Evolutionary conservation across 495 filamentous ascomycete species (phyloP).

Genomic region (Podospora anserina): DNA sequence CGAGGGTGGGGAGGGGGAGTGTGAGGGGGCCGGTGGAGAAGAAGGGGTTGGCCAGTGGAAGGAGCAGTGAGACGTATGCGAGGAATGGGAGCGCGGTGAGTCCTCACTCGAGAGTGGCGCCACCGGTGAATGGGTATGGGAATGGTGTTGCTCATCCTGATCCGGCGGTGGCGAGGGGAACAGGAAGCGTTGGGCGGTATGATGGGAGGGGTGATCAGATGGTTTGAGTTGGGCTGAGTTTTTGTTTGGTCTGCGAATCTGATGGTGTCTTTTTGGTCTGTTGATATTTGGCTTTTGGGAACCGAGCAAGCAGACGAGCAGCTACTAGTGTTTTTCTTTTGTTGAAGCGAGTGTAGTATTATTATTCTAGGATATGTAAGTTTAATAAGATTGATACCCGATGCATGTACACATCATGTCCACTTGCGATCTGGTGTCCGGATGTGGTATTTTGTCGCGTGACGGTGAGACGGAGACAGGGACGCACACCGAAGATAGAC

Average conservation of each 20-base stretch:
- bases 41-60: constrained; percentile 2
- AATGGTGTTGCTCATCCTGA: background rate
- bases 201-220: constrained; percentile 9
- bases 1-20: background rate
- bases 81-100: constrained; percentile 9
- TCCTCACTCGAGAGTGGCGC: background rate
- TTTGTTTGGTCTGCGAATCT: background rate
- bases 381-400: background rate
- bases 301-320: background rate
- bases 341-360: background rate
- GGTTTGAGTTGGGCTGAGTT: background rate
- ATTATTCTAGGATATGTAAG: background rate
- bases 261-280: background rate
- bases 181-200: background rate
- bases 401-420: background rate
- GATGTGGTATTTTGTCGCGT: background rate
- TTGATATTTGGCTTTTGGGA: background rate
- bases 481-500: background rate
- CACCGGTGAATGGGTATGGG: background rate
- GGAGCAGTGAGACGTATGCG: constrained; percentile 17
- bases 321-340: background rate
- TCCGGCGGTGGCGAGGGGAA: background rate
- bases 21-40: background rate
- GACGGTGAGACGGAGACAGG: background rate
- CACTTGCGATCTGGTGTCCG: background rate